A percentile compares a stretch with the other conserved stretches of the same genome.
Evolutionary conservation across 1,284 basidiomycete genomes (phyloP).

Genomic region (Sporisorium iseilematis-ciliati): DNA sequence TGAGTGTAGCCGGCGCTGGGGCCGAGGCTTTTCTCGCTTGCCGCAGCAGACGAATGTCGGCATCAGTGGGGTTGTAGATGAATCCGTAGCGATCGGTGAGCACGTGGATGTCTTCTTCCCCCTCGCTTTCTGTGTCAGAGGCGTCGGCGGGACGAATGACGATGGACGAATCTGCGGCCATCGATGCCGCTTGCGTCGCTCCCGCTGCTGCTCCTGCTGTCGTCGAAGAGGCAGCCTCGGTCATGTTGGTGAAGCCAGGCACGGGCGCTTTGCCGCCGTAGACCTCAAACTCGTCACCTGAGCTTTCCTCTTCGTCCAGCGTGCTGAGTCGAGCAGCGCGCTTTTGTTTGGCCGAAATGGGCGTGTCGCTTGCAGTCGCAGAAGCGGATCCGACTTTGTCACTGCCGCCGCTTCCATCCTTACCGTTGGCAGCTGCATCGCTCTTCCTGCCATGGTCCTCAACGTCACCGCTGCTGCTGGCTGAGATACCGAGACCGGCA

Average conservation of each 20-base stretch:
- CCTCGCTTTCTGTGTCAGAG: constrained; percentile 38
- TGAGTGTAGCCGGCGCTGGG: constrained; percentile 83
- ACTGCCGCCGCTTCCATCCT: neutral
- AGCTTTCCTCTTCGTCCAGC: constrained; percentile 61
- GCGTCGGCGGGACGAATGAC: constrained; percentile 35
- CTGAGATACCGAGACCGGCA: constrained; percentile 57
- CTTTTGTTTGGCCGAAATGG: constrained; percentile 21
- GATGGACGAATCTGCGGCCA: constrained; percentile 33
- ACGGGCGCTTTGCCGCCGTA: constrained; percentile 68
- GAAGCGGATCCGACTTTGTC: neutral
- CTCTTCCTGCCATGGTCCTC: constrained; percentile 3
- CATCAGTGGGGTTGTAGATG: constrained; percentile 81
- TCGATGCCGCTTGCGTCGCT: neutral
- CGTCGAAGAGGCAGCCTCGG: constrained; percentile 8
- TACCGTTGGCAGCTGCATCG: neutral
- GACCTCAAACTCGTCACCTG: constrained; percentile 66
- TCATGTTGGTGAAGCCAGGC: constrained; percentile 41
- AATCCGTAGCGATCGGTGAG: constrained; percentile 96
- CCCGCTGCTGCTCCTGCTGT: constrained; percentile 1
- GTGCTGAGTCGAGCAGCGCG: constrained; percentile 39
- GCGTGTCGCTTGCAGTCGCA: neutral
- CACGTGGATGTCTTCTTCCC: constrained; percentile 73
- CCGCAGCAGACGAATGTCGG: constrained; percentile 82
- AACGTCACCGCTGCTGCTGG: constrained; percentile 16
- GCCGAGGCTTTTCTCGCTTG: constrained; percentile 80